Base-by-base conservation (phyloP, 2,329 filamentous ascomycete species). In the Alternaria arbusti region DNA sequence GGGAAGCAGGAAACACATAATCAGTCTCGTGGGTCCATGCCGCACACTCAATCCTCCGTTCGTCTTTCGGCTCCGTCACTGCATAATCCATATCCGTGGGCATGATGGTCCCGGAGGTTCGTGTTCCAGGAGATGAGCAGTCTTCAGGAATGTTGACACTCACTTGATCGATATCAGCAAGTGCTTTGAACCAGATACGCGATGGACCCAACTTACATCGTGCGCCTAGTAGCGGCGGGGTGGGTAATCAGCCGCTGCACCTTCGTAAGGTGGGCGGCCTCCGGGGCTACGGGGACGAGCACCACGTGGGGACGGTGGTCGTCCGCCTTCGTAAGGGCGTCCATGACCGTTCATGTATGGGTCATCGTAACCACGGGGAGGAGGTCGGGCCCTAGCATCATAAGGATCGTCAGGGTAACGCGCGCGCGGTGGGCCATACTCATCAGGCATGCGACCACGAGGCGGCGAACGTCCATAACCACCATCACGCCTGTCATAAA, bases 371-470 rank as follows among this genome's bases (percentile, higher is more conserved):
- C 80, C 79, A 70, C 85, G 83, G 71, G 86, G 86, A 65, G 85
- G 85, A 56, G 86, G 85, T 47, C 85, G 84, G 57, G 83, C 84
- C 62, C 82, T 82, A 63, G 80, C 73, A 67, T 83, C 85, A 82
- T 95, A 96, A 28, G 91, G 90, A 73, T 96, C 93, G 62, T 94
- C 91, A 74, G 91, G 92, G 62, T 91, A 83, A 68, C 83, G 83
- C 84, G 80, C 74, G 66, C 91, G 85, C 61, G 87, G 87, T 68
- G 89, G 88, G 58, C 89, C 88, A 74, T 85, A 84, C 71, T 97
- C 96, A 75, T 97, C 94, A 47, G 91, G 90, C 68, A 86, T 86
- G 68, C 91, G 90, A 69, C 91, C 90, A 65, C 93, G 93, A 60
- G 92, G 83, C 66, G 83, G 83, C 64, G 82, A 82, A 63, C 83